Percentiles rank a stretch among this genome's conserved stretches.
These are phyloP conservation scores for Pichia sp. DNA, from an alignment of 1,139 yeast species.

Conservation along the genomic window DNA sequence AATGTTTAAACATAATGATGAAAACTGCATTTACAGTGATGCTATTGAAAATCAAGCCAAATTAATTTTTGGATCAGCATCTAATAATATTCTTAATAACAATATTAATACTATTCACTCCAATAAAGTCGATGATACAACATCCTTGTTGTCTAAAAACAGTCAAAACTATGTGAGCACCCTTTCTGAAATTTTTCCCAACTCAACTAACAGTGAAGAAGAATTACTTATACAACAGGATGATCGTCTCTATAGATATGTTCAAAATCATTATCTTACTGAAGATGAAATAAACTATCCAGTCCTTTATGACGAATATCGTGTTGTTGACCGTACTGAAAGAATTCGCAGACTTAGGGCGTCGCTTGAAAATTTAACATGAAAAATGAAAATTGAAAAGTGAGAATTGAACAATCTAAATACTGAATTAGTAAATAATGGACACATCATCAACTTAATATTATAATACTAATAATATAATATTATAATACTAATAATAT, in stretches of 20 bases:
- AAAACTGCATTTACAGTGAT: neutral
- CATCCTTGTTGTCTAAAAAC: too few relatives aligned
- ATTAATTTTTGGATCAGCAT: neutral
- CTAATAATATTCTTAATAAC: neutral
- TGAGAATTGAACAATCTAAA: too few relatives aligned
- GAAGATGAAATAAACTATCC: constrained; percentile 28
- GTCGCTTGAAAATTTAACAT: too few relatives aligned
- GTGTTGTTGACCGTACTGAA: too few relatives aligned
- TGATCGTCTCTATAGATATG: constrained; percentile 37
- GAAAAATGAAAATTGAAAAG: too few relatives aligned
- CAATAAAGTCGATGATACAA: too few relatives aligned
- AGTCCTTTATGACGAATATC: constrained; percentile 18
- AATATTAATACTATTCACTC: too few relatives aligned
- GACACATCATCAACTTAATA: too few relatives aligned
- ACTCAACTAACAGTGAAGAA: neutral
- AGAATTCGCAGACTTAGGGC: constrained; percentile 14
- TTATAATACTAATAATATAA: too few relatives aligned
- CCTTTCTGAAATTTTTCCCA: neutral
- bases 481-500: too few relatives aligned
- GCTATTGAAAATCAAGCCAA: constrained; percentile 6
- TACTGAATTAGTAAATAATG: too few relatives aligned
- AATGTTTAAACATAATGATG: neutral
- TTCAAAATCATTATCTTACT: constrained; percentile 30
- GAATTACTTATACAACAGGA: constrained; percentile 24
- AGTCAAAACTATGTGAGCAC: too few relatives aligned